phyloP scores from a whole-genome alignment of 768 basidiomycete genomes.

The Tulasnella sp. region DNA sequence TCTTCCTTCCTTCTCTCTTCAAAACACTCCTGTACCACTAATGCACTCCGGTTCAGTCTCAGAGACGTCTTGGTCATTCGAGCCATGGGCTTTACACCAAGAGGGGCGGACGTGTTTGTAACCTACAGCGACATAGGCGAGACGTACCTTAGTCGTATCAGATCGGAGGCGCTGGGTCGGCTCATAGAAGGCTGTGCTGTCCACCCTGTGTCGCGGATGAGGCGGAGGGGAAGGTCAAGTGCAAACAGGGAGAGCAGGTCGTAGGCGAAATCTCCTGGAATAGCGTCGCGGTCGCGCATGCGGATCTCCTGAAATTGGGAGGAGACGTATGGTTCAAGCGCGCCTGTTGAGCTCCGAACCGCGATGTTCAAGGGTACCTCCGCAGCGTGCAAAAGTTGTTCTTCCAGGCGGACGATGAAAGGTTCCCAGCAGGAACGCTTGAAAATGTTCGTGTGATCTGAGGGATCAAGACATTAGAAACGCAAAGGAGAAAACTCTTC shows the following conservation, averaged over 20 bases:
- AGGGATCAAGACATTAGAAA: no score
- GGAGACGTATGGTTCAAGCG: background rate
- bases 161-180: background rate
- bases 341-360: background rate
- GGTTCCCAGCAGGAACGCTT: background rate
- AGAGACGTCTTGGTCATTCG: conserved; percentile 28
- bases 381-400: background rate
- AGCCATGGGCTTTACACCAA: conserved; percentile 19
- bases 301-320: background rate
- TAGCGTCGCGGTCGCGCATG: background rate
- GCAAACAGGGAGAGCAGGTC: background rate
- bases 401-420: background rate
- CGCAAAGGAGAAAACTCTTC: no score
- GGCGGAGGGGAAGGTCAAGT: background rate
- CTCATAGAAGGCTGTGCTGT: conserved; percentile 2
- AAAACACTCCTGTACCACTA: conserved; percentile 29
- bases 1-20: conserved; percentile 26
- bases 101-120: conserved; percentile 24
- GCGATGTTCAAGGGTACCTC: background rate
- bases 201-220: conserved; percentile 1
- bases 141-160: background rate
- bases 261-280: background rate
- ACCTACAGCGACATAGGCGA: conserved; percentile 13
- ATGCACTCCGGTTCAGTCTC: conserved; percentile 21
- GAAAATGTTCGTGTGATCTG: background rate